phyloP scores from a whole-genome alignment of 1,139 yeast genomes.

The Taiozyma sp. region DNA sequence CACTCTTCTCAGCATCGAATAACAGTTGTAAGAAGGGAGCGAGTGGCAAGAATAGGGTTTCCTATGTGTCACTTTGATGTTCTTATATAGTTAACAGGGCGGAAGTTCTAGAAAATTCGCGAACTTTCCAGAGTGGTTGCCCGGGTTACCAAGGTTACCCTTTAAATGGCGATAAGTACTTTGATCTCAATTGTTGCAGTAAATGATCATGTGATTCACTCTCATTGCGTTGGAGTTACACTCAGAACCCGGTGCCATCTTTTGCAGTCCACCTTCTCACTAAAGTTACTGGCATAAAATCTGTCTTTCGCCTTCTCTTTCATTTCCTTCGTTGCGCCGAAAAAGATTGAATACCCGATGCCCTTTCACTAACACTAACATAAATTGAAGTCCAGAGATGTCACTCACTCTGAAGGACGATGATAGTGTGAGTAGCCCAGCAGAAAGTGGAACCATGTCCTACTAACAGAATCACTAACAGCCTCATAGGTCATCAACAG shows the following conservation, averaged over 20 bases:
- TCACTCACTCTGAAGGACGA: constrained; percentile 16
- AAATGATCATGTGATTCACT: too few species aligned
- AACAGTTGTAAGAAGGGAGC: background rate
- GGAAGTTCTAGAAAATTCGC: constrained; percentile 5
- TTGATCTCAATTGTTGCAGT: too few species aligned
- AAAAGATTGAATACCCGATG: background rate
- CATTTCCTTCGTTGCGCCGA: background rate
- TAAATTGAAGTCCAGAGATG: constrained; percentile 6
- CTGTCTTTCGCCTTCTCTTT: background rate
- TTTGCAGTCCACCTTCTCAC: too few species aligned
- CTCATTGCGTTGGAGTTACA: too few species aligned
- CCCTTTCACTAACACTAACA: background rate
- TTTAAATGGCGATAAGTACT: too few species aligned
- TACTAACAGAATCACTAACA: background rate
- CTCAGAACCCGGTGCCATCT: too few species aligned
- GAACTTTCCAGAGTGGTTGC: background rate
- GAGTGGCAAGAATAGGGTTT: background rate
- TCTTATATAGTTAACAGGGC: background rate
- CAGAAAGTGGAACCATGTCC: background rate
- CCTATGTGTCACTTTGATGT: constrained; percentile 6
- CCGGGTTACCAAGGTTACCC: background rate
- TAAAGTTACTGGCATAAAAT: too few species aligned
- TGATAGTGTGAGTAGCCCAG: constrained; percentile 12
- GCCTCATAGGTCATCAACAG: constrained; percentile 15
- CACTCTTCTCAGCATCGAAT: constrained; percentile 5